These are phyloP conservation scores for Chaetothyriales sp. DNA, from an alignment of 2,329 filamentous ascomycete genomes.

Conservation along the genomic window DNA sequence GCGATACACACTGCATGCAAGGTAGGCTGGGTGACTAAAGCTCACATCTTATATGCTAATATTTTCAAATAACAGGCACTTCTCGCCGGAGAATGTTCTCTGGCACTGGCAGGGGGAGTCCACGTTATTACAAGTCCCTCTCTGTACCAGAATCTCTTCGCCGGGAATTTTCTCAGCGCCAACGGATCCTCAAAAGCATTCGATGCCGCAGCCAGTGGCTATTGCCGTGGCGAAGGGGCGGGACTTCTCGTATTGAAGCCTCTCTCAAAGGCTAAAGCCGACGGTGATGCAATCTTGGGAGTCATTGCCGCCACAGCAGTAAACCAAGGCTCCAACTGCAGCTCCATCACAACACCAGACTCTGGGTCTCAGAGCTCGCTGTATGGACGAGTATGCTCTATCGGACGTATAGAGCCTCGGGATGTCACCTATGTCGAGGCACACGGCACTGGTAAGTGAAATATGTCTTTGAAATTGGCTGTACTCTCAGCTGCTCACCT, in stretches of 20 bases:
- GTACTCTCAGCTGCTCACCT: neutral
- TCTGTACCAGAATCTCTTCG: neutral
- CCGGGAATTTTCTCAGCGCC: conserved; percentile 10
- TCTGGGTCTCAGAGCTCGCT: conserved; percentile 7
- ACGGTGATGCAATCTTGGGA: conserved; percentile 24
- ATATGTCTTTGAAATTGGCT: neutral
- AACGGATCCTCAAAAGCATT: conserved; percentile 19
- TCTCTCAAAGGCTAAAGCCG: conserved; percentile 20
- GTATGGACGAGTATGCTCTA: conserved; percentile 4
- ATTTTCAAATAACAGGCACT: conserved; percentile 24
- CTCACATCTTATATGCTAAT: conserved; percentile 40
- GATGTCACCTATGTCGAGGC: conserved; percentile 1
- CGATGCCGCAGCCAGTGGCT: conserved; percentile 7
- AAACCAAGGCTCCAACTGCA: conserved; percentile 12
- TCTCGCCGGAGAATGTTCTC: conserved; percentile 7
- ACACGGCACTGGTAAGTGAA: conserved; percentile 3
- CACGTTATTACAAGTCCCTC: conserved; percentile 9
- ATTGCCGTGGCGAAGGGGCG: conserved; percentile 24
- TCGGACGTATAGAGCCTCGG: neutral
- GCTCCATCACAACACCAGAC: conserved; percentile 13
- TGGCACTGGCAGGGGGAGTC: conserved; percentile 12
- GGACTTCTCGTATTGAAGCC: conserved; percentile 23
- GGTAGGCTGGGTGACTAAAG: conserved; percentile 7
- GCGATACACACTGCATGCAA: conserved; percentile 21
- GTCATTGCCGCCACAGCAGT: conserved; percentile 25